Conservation (phyloP, 495 filamentous ascomycete genomes). For the Aspergillus coremiiformis region DNA sequence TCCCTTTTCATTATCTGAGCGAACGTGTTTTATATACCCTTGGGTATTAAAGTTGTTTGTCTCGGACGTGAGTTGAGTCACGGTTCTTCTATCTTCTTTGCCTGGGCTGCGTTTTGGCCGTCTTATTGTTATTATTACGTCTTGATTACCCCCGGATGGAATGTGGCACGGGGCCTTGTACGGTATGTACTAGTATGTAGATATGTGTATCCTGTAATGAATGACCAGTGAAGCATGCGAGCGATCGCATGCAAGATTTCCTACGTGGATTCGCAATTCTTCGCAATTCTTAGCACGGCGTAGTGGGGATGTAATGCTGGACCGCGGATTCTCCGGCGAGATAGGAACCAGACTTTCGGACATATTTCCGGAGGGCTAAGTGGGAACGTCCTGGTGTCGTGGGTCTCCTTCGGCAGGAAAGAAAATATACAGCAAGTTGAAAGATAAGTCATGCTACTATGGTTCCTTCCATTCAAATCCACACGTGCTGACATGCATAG, state of each 20-base stretch:
- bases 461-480: too few relatives aligned
- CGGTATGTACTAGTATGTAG: conserved; percentile 19
- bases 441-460: too few relatives aligned
- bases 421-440: too few relatives aligned
- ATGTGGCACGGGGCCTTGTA: conserved; percentile 5
- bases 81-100: conserved; percentile 2
- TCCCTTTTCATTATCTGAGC: not conserved
- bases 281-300: too few relatives aligned
- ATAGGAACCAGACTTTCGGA: too few relatives aligned
- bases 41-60: not conserved
- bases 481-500: too few relatives aligned
- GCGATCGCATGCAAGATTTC: conserved; percentile 3
- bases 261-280: not conserved
- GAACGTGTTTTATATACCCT: conserved; percentile 4
- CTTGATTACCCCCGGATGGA: conserved; percentile 1
- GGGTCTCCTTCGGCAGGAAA: too few relatives aligned
- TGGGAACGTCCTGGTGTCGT: too few relatives aligned
- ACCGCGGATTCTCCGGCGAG: too few relatives aligned
- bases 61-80: conserved; percentile 1
- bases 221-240: conserved; percentile 4
- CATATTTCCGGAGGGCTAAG: too few relatives aligned
- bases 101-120: not conserved
- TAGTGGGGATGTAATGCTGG: too few relatives aligned
- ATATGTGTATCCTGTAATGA: conserved; percentile 18
- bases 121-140: conserved; percentile 6